Percentiles rank a stretch among this genome's conserved stretches.
Conservation (phyloP, 2,329 filamentous ascomycete genomes). For the Calonectria hongkongensis region DNA sequence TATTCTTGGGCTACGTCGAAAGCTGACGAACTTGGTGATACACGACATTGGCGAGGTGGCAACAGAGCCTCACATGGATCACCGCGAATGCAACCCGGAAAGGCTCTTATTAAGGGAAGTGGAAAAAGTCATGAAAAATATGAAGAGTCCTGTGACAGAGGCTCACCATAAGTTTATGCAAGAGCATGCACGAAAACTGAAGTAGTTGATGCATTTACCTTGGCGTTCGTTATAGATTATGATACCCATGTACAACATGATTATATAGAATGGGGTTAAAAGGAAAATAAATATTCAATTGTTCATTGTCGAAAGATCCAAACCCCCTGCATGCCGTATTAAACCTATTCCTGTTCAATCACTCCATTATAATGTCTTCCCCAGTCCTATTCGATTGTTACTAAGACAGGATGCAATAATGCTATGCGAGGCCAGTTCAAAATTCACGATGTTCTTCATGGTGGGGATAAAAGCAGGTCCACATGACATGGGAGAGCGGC, state of each 20-base stretch:
- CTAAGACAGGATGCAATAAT: too few species aligned
- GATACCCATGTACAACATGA: slow-evolving; percentile 16
- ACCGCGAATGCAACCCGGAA: slow-evolving; percentile 51
- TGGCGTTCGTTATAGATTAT: slow-evolving; percentile 13
- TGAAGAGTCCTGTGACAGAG: slow-evolving; percentile 39
- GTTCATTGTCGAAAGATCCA: too few species aligned
- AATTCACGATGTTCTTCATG: too few species aligned
- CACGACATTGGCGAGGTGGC: slow-evolving; percentile 52
- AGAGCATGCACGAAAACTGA: slow-evolving; percentile 33
- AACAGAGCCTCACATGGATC: slow-evolving; percentile 37
- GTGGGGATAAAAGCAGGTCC: too few species aligned
- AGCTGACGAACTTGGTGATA: slow-evolving; percentile 53
- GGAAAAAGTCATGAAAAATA: slow-evolving; percentile 47
- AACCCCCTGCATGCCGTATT: too few species aligned
- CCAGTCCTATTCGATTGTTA: too few species aligned
- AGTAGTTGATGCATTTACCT: not conserved
- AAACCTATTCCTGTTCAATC: too few species aligned
- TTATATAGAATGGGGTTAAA: not conserved
- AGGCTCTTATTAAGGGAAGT: slow-evolving; percentile 44
- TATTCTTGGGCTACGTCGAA: slow-evolving; percentile 49
- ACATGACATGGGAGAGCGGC: too few species aligned
- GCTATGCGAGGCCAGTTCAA: too few species aligned
- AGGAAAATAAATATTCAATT: too few species aligned
- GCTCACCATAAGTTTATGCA: slow-evolving; percentile 35
- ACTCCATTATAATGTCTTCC: too few species aligned